A percentile compares a stretch with the other conserved stretches of the same genome.
Evolutionary conservation across 1,284 basidiomycete species (phyloP).

Genomic region (Athelia psychrophila): DNA sequence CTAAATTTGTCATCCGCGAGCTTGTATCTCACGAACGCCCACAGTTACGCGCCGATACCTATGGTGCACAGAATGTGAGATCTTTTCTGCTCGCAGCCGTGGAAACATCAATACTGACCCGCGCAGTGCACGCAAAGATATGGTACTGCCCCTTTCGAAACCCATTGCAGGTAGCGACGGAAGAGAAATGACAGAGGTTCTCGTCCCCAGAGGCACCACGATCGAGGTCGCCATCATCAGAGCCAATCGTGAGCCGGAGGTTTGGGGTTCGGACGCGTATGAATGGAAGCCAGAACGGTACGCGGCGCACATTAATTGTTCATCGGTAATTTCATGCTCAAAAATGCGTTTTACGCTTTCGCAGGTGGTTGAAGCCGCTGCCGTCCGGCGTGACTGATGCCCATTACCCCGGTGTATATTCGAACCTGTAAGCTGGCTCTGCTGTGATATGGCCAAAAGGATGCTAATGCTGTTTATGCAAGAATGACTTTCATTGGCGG

Average conservation of each 20-base stretch:
- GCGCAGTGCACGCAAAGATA: conserved; percentile 16
- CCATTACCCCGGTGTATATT: conserved; percentile 31
- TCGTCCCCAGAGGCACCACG: conserved; percentile 22
- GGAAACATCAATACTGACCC: conserved; percentile 12
- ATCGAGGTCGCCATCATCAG: conserved; percentile 19
- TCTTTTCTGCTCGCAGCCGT: conserved; percentile 2
- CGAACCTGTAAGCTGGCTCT: conserved; percentile 24
- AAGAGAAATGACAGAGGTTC: conserved; percentile 14
- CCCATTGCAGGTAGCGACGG: conserved; percentile 22
- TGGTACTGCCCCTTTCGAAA: conserved; percentile 18
- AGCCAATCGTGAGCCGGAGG: conserved; percentile 15
- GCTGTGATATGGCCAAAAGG: not conserved
- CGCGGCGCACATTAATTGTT: too few relatives aligned
- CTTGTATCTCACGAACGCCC: not conserved
- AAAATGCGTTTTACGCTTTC: too few relatives aligned
- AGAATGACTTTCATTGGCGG: conserved; percentile 38
- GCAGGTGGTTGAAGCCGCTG: conserved; percentile 8
- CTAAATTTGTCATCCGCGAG: too few relatives aligned
- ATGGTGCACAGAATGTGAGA: conserved; percentile 3
- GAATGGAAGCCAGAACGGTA: conserved; percentile 15
- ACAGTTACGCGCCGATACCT: conserved; percentile 2
- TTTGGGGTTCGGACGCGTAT: conserved; percentile 19
- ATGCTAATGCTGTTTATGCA: not conserved
- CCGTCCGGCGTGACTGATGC: conserved; percentile 18
- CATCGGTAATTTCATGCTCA: too few relatives aligned